A percentile compares a stretch with the other conserved stretches of the same genome.
Conservation (phyloP, 495 filamentous ascomycete genomes). For the Aspergillus incahuasiensis region DNA sequence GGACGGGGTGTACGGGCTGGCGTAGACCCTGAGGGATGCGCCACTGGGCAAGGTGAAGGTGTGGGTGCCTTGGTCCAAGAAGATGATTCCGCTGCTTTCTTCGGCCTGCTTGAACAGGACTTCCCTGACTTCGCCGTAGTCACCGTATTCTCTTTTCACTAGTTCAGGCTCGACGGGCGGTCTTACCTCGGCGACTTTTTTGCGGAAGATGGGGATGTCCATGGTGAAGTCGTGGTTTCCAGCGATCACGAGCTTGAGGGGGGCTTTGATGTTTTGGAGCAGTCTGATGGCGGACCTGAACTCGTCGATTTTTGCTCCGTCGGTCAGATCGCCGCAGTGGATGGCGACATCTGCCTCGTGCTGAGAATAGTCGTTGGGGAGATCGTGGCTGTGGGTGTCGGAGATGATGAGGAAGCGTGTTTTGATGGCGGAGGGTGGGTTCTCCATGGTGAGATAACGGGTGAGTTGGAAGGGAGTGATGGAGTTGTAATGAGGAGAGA, state of each 20-base stretch:
- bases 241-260: conserved; percentile 67
- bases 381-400: conserved; percentile 49
- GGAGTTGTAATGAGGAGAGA: no score
- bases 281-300: conserved; percentile 45
- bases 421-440: conserved; percentile 14
- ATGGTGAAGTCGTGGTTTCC: conserved; percentile 69
- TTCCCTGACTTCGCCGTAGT: conserved; percentile 23
- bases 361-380: conserved; percentile 23
- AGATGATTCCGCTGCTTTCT: conserved; percentile 43
- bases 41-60: conserved; percentile 52
- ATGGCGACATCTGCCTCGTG: conserved; percentile 55
- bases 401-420: conserved; percentile 52
- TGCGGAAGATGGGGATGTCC: conserved; percentile 38
- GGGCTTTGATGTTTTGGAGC: conserved; percentile 49
- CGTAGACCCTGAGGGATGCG: conserved; percentile 56
- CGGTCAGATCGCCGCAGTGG: conserved; percentile 67
- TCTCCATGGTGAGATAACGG: not conserved
- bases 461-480: no score
- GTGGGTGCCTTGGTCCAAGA: conserved; percentile 59
- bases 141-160: conserved; percentile 27
- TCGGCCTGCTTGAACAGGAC: conserved; percentile 19
- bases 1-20: conserved; percentile 62
- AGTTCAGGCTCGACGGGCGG: conserved; percentile 20
- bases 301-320: conserved; percentile 51
- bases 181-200: conserved; percentile 26